These are phyloP conservation scores for Lichtheimia hyalospora DNA, from an alignment of 371 early-diverging fungal species.

Conservation along the genomic window DNA sequence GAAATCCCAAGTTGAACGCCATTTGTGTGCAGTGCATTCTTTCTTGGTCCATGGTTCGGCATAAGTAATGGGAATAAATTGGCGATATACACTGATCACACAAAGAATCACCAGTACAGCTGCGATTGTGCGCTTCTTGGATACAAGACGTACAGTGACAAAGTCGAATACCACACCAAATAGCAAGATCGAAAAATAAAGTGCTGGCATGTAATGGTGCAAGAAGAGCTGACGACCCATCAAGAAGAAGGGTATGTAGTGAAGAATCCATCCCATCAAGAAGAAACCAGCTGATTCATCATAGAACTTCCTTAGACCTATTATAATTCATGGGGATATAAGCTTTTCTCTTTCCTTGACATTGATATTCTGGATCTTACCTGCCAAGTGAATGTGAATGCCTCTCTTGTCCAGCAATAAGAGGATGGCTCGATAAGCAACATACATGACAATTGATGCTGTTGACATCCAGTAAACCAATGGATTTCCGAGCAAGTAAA, in stretches of 20 bases:
- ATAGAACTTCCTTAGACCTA: conserved; percentile 54
- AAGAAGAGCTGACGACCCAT: conserved; percentile 96
- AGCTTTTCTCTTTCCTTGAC: conserved; percentile 32
- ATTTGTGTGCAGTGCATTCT: conserved; percentile 72
- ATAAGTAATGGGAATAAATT: conserved; percentile 84
- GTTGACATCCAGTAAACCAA: conserved; percentile 88
- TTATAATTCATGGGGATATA: background rate
- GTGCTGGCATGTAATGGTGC: conserved; percentile 97
- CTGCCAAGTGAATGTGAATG: conserved; percentile 57
- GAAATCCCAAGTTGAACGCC: conserved; percentile 79
- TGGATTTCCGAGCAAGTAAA: conserved; percentile 98
- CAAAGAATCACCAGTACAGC: conserved; percentile 50
- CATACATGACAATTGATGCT: conserved; percentile 61
- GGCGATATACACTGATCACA: conserved; percentile 56
- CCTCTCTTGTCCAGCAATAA: conserved; percentile 78
- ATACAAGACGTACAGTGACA: conserved; percentile 63
- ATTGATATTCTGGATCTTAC: conserved; percentile 17
- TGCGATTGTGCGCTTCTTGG: conserved; percentile 44
- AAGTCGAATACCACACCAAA: conserved; percentile 79
- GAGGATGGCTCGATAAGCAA: conserved; percentile 59
- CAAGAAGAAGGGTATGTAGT: conserved; percentile 96
- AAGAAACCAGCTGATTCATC: conserved; percentile 83
- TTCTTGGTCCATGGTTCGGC: conserved; percentile 76
- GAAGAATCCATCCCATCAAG: conserved; percentile 86
- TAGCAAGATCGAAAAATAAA: conserved; percentile 80